Percentiles rank a stretch among this genome's conserved stretches.
phyloP scores from a whole-genome alignment of 192 early-diverging fungal species.

The Mortierella alpina region DNA sequence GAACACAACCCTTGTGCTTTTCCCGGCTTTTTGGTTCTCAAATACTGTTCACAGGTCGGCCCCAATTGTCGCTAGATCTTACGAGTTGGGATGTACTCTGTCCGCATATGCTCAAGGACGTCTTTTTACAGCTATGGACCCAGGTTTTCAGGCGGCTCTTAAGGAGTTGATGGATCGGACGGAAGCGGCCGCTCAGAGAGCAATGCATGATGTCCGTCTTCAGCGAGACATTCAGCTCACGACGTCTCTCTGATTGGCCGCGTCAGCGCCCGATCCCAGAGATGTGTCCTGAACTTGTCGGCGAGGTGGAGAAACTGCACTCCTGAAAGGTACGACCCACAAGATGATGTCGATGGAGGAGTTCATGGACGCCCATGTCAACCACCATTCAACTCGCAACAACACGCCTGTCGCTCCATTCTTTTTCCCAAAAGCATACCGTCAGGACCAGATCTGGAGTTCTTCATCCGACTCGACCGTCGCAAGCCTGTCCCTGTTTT shows the following conservation, averaged over 20 bases:
- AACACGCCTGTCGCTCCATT: conserved; percentile 9
- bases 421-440: conserved; percentile 5
- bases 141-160: neutral
- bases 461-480: conserved; percentile 11
- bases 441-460: conserved; percentile 4
- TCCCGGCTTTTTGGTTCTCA: no score
- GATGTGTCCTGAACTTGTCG: conserved; percentile 1
- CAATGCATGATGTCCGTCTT: neutral
- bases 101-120: conserved; percentile 13
- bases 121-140: conserved; percentile 15
- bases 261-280: neutral
- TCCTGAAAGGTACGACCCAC: neutral
- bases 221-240: conserved; percentile 1
- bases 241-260: conserved; percentile 2
- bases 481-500: neutral
- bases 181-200: conserved; percentile 2
- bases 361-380: conserved; percentile 9
- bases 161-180: neutral
- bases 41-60: neutral
- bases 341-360: conserved; percentile 3
- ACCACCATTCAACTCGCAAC: neutral
- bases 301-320: neutral
- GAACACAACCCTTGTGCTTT: no score
- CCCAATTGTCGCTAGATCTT: conserved; percentile 17
- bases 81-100: no score